These are phyloP conservation scores for Xerocomus spinulosus DNA, from an alignment of 768 basidiomycete genomes.

Conservation along the genomic window DNA sequence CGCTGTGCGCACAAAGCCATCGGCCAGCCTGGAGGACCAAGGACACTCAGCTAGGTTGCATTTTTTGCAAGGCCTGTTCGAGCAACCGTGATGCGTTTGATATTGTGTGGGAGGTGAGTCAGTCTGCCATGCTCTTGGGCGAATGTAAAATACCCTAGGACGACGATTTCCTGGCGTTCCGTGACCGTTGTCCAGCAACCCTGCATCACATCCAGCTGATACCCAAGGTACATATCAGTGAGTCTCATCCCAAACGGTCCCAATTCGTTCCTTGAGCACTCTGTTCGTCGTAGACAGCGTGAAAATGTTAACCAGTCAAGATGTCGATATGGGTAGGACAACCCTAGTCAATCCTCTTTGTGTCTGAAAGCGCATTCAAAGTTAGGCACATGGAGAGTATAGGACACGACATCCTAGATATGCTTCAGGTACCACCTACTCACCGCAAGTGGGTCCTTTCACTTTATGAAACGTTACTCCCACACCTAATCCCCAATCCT, in stretches of 20 bases:
- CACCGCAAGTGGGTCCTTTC: conserved; percentile 42
- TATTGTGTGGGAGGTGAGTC: conserved; percentile 46
- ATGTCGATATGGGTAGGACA: conserved; percentile 47
- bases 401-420: conserved; percentile 51
- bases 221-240: conserved; percentile 51
- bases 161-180: conserved; percentile 46
- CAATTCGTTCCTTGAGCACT: neutral
- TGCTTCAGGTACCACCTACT: conserved; percentile 36
- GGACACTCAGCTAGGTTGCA: conserved; percentile 2
- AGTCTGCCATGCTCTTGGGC: neutral
- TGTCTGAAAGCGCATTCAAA: conserved; percentile 23
- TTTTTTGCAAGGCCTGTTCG: conserved; percentile 42
- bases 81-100: conserved; percentile 39
- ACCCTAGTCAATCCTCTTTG: conserved; percentile 13
- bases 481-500: neutral
- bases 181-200: conserved; percentile 47
- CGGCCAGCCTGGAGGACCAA: neutral
- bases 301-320: conserved; percentile 38
- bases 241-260: conserved; percentile 1
- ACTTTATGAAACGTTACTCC: neutral
- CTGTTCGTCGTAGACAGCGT: conserved; percentile 45
- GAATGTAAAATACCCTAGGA: conserved; percentile 32
- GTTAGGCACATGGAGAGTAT: conserved; percentile 46
- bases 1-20: neutral
- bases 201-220: conserved; percentile 48